Conservation (phyloP, 768 basidiomycete genomes). For the Multifurca ochricompacta region DNA sequence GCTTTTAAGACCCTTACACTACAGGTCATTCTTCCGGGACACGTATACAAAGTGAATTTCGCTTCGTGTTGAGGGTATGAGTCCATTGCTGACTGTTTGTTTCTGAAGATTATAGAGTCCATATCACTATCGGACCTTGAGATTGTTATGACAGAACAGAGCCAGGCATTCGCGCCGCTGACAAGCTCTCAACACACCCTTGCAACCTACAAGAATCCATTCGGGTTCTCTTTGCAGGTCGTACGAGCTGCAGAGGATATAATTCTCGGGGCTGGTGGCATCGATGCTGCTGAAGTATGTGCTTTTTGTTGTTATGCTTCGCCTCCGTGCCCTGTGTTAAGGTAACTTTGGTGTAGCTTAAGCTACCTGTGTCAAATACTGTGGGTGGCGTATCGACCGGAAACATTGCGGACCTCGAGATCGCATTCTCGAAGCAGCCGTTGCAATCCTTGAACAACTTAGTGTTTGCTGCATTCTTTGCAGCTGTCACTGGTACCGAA, state of each 20-base stretch:
- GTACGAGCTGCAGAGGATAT: conserved; percentile 48
- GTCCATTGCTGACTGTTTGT: not conserved
- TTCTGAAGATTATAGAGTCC: conserved; percentile 53
- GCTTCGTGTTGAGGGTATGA: not conserved
- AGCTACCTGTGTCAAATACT: conserved; percentile 40
- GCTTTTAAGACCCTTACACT: conserved; percentile 63
- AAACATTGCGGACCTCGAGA: conserved; percentile 50
- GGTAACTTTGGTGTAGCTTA: conserved; percentile 32
- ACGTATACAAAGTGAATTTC: conserved; percentile 39
- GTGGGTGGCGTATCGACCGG: conserved; percentile 64
- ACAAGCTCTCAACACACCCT: conserved; percentile 48
- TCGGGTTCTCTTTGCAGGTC: conserved; percentile 67
- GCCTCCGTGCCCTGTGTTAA: not conserved
- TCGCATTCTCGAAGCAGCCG: conserved; percentile 50
- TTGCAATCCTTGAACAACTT: conserved; percentile 46
- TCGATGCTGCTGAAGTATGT: conserved; percentile 46
- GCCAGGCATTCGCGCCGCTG: conserved; percentile 52
- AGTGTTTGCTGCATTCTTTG: conserved; percentile 51
- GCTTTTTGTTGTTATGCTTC: not conserved
- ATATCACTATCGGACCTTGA: conserved; percentile 52
- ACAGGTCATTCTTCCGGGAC: conserved; percentile 52
- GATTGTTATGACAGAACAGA: conserved; percentile 42
- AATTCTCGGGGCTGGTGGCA: conserved; percentile 39
- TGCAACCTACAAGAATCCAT: conserved; percentile 63
- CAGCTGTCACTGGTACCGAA: conserved; percentile 45